These are phyloP conservation scores for Euryodendron excelsum DNA, from an alignment of 148 eudicot genomes.

Conservation along the genomic window DNA sequence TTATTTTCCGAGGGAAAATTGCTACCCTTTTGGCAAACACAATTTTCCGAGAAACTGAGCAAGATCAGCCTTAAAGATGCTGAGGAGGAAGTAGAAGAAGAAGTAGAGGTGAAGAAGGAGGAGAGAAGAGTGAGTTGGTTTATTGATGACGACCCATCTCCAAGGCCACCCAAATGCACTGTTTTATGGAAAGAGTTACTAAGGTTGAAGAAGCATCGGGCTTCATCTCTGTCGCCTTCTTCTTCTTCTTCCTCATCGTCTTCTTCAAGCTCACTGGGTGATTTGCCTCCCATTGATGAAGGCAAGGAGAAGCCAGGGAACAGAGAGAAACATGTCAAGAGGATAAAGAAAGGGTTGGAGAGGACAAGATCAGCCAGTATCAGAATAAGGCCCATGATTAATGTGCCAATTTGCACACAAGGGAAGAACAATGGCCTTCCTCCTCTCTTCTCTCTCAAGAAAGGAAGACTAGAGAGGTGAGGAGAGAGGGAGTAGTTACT, in stretches of 20 bases:
- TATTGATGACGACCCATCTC: conserved; percentile 91
- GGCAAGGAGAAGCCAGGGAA: conserved; percentile 33
- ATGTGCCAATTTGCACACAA: conserved; percentile 70
- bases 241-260: conserved; percentile 49
- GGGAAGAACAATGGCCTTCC: conserved; percentile 44
- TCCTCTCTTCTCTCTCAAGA: conserved; percentile 57
- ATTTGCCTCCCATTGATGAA: conserved; percentile 49
- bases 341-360: conserved; percentile 71
- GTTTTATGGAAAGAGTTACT: conserved; percentile 89
- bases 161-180: conserved; percentile 89
- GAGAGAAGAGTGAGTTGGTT: conserved; percentile 55
- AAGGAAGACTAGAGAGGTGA: conserved; percentile 52
- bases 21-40: conserved; percentile 62
- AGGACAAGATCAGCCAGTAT: conserved; percentile 73
- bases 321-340: conserved; percentile 56
- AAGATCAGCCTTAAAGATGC: conserved; percentile 39
- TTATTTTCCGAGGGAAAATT: conserved; percentile 75
- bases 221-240: conserved; percentile 47
- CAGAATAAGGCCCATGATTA: conserved; percentile 80
- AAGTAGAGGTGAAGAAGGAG: conserved; percentile 8
- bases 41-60: conserved; percentile 52
- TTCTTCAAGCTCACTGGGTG: conserved; percentile 40
- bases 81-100: background rate
- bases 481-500: background rate
- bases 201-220: conserved; percentile 57